These are phyloP conservation scores for Kodamaea derodonti DNA, from an alignment of 1,139 yeast species.

Conservation along the genomic window DNA sequence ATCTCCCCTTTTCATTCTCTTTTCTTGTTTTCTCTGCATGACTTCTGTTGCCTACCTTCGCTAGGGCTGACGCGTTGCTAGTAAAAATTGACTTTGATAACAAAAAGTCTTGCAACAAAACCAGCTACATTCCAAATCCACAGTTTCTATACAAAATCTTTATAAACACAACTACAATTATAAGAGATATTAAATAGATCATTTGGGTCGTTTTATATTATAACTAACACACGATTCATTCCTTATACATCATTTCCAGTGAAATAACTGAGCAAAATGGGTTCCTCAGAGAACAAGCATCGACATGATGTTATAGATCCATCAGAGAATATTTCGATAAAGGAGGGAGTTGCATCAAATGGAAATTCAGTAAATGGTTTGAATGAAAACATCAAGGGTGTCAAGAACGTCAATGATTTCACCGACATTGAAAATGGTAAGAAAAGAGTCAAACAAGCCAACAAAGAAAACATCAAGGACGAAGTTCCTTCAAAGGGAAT, in stretches of 20 bases:
- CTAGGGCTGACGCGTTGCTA: slow-evolving; percentile 1
- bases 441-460: neutral
- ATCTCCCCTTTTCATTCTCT: too few species aligned
- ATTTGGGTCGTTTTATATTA: neutral
- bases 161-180: too few species aligned
- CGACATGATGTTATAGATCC: neutral
- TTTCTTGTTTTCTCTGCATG: too few species aligned
- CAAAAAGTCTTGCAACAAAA: neutral
- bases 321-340: too few species aligned
- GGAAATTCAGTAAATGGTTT: neutral
- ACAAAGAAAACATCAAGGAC: too few species aligned
- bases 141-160: too few species aligned
- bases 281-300: neutral
- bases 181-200: too few species aligned
- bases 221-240: neutral
- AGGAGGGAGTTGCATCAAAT: neutral
- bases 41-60: too few species aligned
- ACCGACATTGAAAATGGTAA: neutral
- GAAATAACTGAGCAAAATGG: neutral
- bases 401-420: neutral
- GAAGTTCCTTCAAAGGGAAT: too few species aligned
- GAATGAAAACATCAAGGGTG: neutral
- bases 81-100: neutral
- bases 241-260: neutral
- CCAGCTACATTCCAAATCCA: too few species aligned